Base-by-base conservation (phyloP, 2,329 filamentous ascomycete genomes). In the Aspergillus costaricaensis region DNA sequence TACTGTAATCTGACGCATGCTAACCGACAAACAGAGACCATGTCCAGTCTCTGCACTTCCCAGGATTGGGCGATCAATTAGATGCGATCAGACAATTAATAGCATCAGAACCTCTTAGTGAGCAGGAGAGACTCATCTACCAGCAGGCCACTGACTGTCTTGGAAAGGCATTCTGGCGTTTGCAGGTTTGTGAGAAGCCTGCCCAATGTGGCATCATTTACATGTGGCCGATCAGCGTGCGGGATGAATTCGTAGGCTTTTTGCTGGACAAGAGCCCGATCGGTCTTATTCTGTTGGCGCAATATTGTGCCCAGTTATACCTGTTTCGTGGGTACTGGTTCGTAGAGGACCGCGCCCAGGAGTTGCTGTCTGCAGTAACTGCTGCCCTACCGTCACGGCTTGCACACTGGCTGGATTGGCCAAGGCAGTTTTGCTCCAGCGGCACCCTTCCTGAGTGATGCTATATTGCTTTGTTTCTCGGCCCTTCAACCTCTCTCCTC, bases 301-400 rank as follows among this genome's bases (percentile, higher is more conserved):
- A 39, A 15, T 62, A 62, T 44, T 57, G 57, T 38, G 54, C 49
- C 8, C 60, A 62, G 39, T 48, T 62, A 5, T 25, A 39, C 41
- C 30, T 52, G 15, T 60, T 62, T 36, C 21, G 39, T 2, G 48
- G 56, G 15, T 62, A 59, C 30, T 62, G 60, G 60, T 62, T 62
- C 19, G 41, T 62, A 4, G 60, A 43, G 15, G 25, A 50, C 32
- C 32, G 56, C 4, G 38, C 36, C 10, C 32, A 25, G 8, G 23
- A 19, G 32, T 38, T 58, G 47, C 38, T 53, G 5, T 32, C 19
- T 17, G 38, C n/a, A 8, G 50, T 44, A 6, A 14, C 38, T 9
- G 48, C 48, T 12, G 27, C 48, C 12, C n/a, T 53, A 6, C 56
- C 48, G 12, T 39, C 30, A 12, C 19, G 39, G 30, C 21, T 52